Evolutionary conservation across 2,329 filamentous ascomycete genomes (phyloP), one percentile per base, ranked within the genome.

Genomic region (Chaetothyriales sp.): DNA sequence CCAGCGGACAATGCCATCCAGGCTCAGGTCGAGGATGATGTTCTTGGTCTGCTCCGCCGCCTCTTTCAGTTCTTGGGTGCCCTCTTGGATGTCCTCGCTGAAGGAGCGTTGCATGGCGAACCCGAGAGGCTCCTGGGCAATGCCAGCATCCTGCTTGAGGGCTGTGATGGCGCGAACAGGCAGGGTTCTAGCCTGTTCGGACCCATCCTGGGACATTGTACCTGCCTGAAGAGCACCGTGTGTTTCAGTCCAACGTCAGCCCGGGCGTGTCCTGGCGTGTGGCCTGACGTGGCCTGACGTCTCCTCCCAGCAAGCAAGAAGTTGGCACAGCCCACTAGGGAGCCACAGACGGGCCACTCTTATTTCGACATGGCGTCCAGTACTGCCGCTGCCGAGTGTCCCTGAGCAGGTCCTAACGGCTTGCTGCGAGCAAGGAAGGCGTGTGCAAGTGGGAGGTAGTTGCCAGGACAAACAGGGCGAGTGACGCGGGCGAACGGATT

Each of bases 21-120:
- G 77, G 62, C 88, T 87, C 57, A 98, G 75, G 70, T 98, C 90
- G 64, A 98, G 77, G 65, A 98, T 95, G 57, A 94, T 86, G 68
- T 96, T 98, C 65, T 95, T 76, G 19, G 89, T 95, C 71, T 95
- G 87, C 69, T 96, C 90, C 48, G 90, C 92, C 43, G 90, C 92
- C 71, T 95, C 86, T 63, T 89, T 88, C 59, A 98, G 77, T 65
- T 96, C 90, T 64, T 95, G 85, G 55, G 89, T 80, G 71, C 96
- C 88, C 63, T 93, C 87, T 60, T 86, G 83, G 61, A 96, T 95
- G 65, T 95, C 83, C 68, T 88, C 81, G 68, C 85, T 95, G 59
- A 92, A 72, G 10, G 86, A 73, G 53, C 80, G 70, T 60, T 75
- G 71, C 75, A 80, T 78, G 39, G 56, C 54, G 10, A 53, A 9